Conservation (phyloP, 768 basidiomycete species). For the Austroboletus eburneus region DNA sequence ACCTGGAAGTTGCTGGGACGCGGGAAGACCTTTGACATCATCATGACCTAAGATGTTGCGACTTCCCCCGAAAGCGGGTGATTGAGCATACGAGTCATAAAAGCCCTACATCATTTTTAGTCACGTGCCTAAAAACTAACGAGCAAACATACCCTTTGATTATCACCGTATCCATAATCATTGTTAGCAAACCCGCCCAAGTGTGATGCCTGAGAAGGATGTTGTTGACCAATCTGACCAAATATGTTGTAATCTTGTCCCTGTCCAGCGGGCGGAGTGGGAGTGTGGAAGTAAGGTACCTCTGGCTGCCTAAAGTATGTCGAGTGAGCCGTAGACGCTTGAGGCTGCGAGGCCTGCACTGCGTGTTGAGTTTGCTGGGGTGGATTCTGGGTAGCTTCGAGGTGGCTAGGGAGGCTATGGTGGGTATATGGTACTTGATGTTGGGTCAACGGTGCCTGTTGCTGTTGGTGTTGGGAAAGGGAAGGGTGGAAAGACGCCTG, state of each 20-base stretch:
- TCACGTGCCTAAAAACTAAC: conserved; percentile 1
- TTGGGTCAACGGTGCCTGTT: conserved; percentile 27
- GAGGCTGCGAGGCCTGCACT: conserved; percentile 31
- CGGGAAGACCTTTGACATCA: conserved; percentile 67
- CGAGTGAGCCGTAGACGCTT: conserved; percentile 58
- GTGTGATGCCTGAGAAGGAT: conserved; percentile 48
- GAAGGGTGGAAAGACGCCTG: conserved; percentile 30
- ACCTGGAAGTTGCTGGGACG: conserved; percentile 53
- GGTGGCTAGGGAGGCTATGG: conserved; percentile 57
- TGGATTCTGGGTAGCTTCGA: conserved; percentile 53
- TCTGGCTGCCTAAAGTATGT: conserved; percentile 69
- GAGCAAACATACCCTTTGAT: conserved; percentile 49
- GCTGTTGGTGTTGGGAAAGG: conserved; percentile 31
- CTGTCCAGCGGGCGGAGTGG: conserved; percentile 69
- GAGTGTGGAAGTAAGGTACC: conserved; percentile 70
- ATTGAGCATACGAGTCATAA: conserved; percentile 72
- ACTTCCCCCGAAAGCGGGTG: conserved; percentile 53
- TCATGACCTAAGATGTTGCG: conserved; percentile 68
- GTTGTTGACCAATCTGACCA: conserved; percentile 57
- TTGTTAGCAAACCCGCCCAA: conserved; percentile 52
- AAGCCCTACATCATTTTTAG: conserved; percentile 50
- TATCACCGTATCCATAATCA: conserved; percentile 70
- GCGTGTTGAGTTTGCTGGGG: conserved; percentile 42
- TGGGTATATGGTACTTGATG: conserved; percentile 52
- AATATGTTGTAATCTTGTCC: conserved; percentile 61